Conservation (phyloP, 768 basidiomycete genomes). For the Hortiboletus campestris region DNA sequence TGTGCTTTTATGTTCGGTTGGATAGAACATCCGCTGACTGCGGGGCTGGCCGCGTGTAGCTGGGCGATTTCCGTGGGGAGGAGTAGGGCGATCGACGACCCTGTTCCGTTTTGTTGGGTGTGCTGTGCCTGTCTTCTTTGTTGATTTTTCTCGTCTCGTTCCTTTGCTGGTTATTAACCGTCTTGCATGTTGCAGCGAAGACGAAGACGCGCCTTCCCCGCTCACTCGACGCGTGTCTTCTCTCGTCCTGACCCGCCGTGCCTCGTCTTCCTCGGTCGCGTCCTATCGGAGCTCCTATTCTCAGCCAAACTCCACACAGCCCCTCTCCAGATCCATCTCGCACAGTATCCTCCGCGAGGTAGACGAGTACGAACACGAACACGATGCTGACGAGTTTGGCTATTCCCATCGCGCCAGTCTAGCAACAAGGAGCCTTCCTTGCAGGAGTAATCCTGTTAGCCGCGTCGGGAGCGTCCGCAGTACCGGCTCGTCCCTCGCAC, state of each 20-base stretch:
- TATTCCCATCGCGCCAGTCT: conserved; percentile 7
- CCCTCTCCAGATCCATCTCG: conserved; percentile 29
- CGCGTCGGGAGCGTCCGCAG: conserved; percentile 24
- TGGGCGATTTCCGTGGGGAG: conserved; percentile 2
- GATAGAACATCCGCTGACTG: conserved; percentile 6
- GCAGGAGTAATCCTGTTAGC: conserved; percentile 20
- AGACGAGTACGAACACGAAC: conserved; percentile 19
- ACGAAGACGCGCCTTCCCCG: conserved; percentile 69
- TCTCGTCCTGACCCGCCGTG: conserved; percentile 48
- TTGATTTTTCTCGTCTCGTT: neutral
- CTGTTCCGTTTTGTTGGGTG: neutral
- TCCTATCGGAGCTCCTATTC: conserved; percentile 18
- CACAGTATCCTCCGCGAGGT: conserved; percentile 31
- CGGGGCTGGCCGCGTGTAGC: neutral
- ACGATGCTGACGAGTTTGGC: conserved; percentile 27
- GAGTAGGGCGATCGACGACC: conserved; percentile 1
- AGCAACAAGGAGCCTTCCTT: conserved; percentile 21
- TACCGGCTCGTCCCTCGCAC: conserved; percentile 21
- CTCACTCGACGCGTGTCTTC: conserved; percentile 62
- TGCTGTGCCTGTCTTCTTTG: conserved; percentile 5
- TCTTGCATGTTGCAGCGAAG: conserved; percentile 47
- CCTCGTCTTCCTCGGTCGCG: conserved; percentile 44
- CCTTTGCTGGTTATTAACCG: conserved; percentile 4
- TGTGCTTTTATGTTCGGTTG: conserved; percentile 12
- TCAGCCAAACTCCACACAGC: conserved; percentile 10